Evolutionary conservation across 1,284 basidiomycete genomes (phyloP), one percentile per base, ranked within the genome.

Genomic region (Cutaneotrichosporon sp.): DNA sequence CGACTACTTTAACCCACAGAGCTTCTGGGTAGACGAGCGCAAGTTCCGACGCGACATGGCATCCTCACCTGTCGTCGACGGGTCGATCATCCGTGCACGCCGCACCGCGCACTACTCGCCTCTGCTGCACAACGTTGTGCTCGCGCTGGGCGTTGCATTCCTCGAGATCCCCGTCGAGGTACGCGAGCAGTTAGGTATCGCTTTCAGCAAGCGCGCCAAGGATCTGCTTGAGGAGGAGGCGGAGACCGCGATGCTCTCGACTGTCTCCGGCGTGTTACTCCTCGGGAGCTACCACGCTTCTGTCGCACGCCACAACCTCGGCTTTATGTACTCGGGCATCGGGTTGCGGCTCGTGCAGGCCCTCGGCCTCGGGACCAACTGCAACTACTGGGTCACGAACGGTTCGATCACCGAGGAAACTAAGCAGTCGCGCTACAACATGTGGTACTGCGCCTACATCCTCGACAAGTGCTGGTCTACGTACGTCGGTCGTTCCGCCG

Each of bases 51-150:
- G 62, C 10, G 71, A 70, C 58, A 26, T 69, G 47, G 22, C 32
- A 10, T 26, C 55, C 11, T 57, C 65, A 2, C 60, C 69, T 0
- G n/a, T 36, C 0, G 40, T 59, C 1, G 60, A 61, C 21, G 62
- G 60, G 13, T 57, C 67, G 4, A 52, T 68, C 42, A 62, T 70
- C 59, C 56, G 63, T 14, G 59, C 64, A 11, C 64, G 62, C 4
- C 67, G 64, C n/a, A 65, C 67, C 2, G 60, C 67, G 4, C 61
- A 69, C 61, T 72, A 72, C 66, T 62, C 59, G 38, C 71, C 71
- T 5, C 64, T 87, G 1, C 84, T 96, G 57, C 93, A 97, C 74
- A 84, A 86, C 11, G 88, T 91, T 0, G 86, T 96, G 32, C 83
- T 94, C 10, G 84, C 85, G 0, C 42, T 68, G 36, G 66, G 66